A percentile compares a stretch with the other conserved stretches of the same genome.
phyloP scores from a whole-genome alignment of 2,329 filamentous ascomycete genomes.

The Penicillium nordicum region DNA sequence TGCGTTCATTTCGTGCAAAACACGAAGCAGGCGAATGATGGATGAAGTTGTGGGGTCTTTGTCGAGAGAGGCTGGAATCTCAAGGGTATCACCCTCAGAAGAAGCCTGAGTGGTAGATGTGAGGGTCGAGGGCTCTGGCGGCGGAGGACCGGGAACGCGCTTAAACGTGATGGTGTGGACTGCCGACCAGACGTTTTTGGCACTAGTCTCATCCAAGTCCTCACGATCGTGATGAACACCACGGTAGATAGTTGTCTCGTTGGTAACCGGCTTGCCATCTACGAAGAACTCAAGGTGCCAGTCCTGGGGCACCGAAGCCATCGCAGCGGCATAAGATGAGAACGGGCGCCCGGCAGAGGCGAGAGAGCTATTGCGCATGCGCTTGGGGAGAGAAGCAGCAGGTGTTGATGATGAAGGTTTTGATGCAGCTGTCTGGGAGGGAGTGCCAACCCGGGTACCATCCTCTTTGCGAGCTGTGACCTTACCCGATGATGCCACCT shows the following conservation, averaged over 20 bases:
- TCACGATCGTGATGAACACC: slow-evolving; percentile 74
- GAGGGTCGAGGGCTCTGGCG: slow-evolving; percentile 66
- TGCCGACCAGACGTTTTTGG: slow-evolving; percentile 81
- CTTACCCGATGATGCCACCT: slow-evolving; percentile 80
- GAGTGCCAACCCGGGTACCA: slow-evolving; percentile 80
- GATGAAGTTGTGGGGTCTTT: slow-evolving; percentile 81
- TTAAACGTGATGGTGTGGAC: slow-evolving; percentile 91
- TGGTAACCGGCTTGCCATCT: slow-evolving; percentile 75
- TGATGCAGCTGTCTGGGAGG: slow-evolving; percentile 58
- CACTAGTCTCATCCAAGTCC: slow-evolving; percentile 61
- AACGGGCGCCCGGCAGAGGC: slow-evolving; percentile 58
- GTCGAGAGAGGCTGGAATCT: slow-evolving; percentile 72
- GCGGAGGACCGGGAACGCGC: slow-evolving; percentile 77
- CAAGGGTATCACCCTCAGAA: slow-evolving; percentile 54
- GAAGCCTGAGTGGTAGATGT: slow-evolving; percentile 50
- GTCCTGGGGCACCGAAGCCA: slow-evolving; percentile 77
- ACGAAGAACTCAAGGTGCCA: slow-evolving; percentile 98
- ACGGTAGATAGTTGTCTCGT: slow-evolving; percentile 93
- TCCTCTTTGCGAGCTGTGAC: slow-evolving; percentile 90
- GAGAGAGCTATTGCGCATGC: slow-evolving; percentile 43
- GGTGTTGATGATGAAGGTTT: slow-evolving; percentile 40
- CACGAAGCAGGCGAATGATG: slow-evolving; percentile 82
- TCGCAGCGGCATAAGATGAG: slow-evolving; percentile 75
- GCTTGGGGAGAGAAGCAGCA: slow-evolving; percentile 18
- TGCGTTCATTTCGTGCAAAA: slow-evolving; percentile 86